phyloP scores from a whole-genome alignment of 306 rosid genomes.

The Trichosanthes cucumerina region DNA sequence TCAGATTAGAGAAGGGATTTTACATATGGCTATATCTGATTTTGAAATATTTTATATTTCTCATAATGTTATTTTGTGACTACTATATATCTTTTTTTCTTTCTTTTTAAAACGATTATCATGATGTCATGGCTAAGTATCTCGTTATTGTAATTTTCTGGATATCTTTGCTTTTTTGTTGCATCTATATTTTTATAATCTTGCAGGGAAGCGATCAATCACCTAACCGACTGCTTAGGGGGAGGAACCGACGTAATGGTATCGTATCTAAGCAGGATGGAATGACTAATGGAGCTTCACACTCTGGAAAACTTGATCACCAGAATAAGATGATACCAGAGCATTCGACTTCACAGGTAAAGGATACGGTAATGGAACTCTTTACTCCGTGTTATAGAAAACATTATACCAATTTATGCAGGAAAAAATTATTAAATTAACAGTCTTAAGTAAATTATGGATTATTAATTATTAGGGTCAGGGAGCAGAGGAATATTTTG shows the following conservation, averaged over 20 bases:
- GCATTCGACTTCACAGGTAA: constrained; percentile 38
- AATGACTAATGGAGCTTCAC: constrained; percentile 47
- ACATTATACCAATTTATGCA: not conserved
- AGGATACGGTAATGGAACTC: constrained; percentile 41
- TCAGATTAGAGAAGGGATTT: not conserved
- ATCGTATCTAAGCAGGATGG: constrained; percentile 26
- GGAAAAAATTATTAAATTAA: not conserved
- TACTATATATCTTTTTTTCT: not conserved
- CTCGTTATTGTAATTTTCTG: not conserved
- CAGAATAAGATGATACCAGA: constrained; percentile 36
- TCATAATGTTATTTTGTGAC: not conserved
- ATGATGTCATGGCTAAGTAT: not conserved
- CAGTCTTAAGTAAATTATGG: not conserved
- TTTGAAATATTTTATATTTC: not conserved
- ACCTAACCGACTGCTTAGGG: constrained; percentile 45
- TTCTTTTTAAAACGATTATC: not conserved
- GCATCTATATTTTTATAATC: constrained; percentile 15
- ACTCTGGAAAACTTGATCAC: constrained; percentile 29
- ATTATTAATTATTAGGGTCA: not conserved
- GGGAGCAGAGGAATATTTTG: not conserved
- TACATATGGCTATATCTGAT: not conserved
- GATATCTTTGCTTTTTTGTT: not conserved
- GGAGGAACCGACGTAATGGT: constrained; percentile 40
- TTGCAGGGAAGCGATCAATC: constrained; percentile 65
- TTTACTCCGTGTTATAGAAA: not conserved